Percentiles rank a stretch among this genome's conserved stretches.
These are phyloP conservation scores for Boletus mariae DNA, from an alignment of 1,284 basidiomycete species.

Conservation along the genomic window DNA sequence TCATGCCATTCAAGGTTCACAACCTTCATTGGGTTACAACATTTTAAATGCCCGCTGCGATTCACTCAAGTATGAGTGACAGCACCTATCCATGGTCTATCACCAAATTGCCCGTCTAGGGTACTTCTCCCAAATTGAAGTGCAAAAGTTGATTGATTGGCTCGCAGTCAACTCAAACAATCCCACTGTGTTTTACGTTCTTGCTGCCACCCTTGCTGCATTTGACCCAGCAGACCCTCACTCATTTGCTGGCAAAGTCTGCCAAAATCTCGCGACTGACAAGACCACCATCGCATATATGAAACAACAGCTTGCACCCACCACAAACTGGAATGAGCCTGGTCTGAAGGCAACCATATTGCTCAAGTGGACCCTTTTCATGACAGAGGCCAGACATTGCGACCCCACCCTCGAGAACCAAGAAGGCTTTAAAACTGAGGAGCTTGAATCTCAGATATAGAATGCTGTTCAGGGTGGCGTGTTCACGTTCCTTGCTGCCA, in stretches of 20 bases:
- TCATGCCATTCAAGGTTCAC: slow-evolving; percentile 34
- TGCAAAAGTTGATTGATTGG: slow-evolving; percentile 67
- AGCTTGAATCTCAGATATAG: slow-evolving; percentile 79
- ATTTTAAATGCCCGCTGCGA: slow-evolving; percentile 63
- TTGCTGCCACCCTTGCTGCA: slow-evolving; percentile 62
- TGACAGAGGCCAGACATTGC: slow-evolving; percentile 69
- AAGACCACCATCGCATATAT: slow-evolving; percentile 48
- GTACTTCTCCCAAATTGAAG: slow-evolving; percentile 53
- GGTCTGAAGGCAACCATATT: slow-evolving; percentile 74
- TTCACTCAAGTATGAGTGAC: slow-evolving; percentile 70
- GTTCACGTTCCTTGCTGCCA: slow-evolving; percentile 69
- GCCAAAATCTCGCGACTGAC: slow-evolving; percentile 47
- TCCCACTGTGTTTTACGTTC: slow-evolving; percentile 66
- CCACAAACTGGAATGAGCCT: slow-evolving; percentile 64
- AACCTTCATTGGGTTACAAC: slow-evolving; percentile 56
- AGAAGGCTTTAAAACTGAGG: slow-evolving; percentile 69
- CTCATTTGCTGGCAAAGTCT: slow-evolving; percentile 40
- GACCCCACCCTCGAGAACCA: slow-evolving; percentile 63
- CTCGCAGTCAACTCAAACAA: slow-evolving; percentile 59
- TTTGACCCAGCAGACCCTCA: slow-evolving; percentile 67
- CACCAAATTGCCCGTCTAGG: slow-evolving; percentile 63
- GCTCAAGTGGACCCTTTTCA: slow-evolving; percentile 85
- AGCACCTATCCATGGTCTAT: slow-evolving; percentile 58
- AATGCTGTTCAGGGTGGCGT: slow-evolving; percentile 80
- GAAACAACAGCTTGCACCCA: slow-evolving; percentile 52